Base-by-base conservation (phyloP, 164 flowering plant species). In the Annona cherimola region DNA sequence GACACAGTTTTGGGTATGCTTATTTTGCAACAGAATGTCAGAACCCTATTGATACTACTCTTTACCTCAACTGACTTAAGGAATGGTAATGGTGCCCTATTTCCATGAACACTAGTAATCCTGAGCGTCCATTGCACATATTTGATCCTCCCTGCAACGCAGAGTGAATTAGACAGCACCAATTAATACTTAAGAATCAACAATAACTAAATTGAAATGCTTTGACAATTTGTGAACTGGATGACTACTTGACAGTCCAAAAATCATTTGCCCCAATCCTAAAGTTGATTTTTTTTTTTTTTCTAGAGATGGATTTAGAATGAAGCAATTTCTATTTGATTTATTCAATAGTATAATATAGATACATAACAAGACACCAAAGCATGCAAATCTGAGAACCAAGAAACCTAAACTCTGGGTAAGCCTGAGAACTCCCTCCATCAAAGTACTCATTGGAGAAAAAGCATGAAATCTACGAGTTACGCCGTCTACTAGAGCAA, bases 11-110 rank as follows among this genome's bases (percentile, higher is more conserved):
- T 50, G 0, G 11, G 57, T 50, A 50, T 3, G 2, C 57, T 2
- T 16, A 50, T 50, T 16, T 9, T 50, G 57, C 14, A 50, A 50
- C 11, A 9, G 14, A 11, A 50, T 50, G 57, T 2, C 57, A 16
- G 2, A 16, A 9, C 57, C 14, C 57, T 50, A 50, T 11, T 7
- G 57, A 50, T 9, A 50, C 9, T 50, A 11, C 18, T 44, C 50
- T 69, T 77, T 78, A 92, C 99, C 93, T 90, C 95, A 67, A 91
- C 83, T 73, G 93, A 88, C 75, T 85, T 84, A 71, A 95, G 80
- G 74, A 95, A 95, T 67, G 97, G 92, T 77, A 95, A 73, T 73
- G 87, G 92, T 57, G 90, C 91, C 78, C 71, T 91, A 60, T 75
- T 79, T 75, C 94, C 97, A 85, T 95, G 98, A 42, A 88, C 83